Evolutionary conservation across 2,329 filamentous ascomycete species (phyloP).

Genomic region (Elsinoe australis): DNA sequence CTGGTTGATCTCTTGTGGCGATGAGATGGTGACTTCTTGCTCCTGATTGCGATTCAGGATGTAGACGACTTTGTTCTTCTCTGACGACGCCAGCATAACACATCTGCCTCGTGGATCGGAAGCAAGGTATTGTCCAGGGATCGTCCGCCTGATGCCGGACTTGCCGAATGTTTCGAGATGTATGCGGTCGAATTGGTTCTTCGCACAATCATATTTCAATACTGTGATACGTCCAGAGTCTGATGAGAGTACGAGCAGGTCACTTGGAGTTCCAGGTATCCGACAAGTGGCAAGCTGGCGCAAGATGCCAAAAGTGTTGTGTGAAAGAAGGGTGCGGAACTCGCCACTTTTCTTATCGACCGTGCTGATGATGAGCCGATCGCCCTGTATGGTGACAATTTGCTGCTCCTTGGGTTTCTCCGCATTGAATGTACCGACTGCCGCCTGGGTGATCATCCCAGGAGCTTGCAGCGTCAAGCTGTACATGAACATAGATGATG

Average conservation of each 20-base stretch:
- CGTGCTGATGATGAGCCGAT: slow-evolving; percentile 77
- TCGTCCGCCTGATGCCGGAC: slow-evolving; percentile 83
- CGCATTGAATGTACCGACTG: slow-evolving; percentile 74
- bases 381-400: slow-evolving; percentile 88
- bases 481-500: slow-evolving; percentile 45
- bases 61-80: slow-evolving; percentile 99
- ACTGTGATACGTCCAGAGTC: slow-evolving; percentile 94
- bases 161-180: slow-evolving; percentile 98
- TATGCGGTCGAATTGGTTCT: slow-evolving; percentile 80
- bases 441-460: slow-evolving; percentile 79
- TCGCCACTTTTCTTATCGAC: slow-evolving; percentile 63
- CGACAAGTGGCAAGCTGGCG: slow-evolving; percentile 81
- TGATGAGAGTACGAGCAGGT: slow-evolving; percentile 90
- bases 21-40: slow-evolving; percentile 92
- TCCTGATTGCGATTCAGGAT: slow-evolving; percentile 93
- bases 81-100: slow-evolving; percentile 83
- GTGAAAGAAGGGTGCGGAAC: slow-evolving; percentile 75
- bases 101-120: slow-evolving; percentile 93
- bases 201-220: slow-evolving; percentile 78
- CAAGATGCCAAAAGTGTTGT: slow-evolving; percentile 95
- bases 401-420: slow-evolving; percentile 87
- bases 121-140: slow-evolving; percentile 92
- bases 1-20: slow-evolving; percentile 91
- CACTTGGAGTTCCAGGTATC: slow-evolving; percentile 91
- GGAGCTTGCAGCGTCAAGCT: slow-evolving; percentile 91